phyloP scores from a whole-genome alignment of 352 stramenopile genomes.

The Phytophthora sansomeana region DNA sequence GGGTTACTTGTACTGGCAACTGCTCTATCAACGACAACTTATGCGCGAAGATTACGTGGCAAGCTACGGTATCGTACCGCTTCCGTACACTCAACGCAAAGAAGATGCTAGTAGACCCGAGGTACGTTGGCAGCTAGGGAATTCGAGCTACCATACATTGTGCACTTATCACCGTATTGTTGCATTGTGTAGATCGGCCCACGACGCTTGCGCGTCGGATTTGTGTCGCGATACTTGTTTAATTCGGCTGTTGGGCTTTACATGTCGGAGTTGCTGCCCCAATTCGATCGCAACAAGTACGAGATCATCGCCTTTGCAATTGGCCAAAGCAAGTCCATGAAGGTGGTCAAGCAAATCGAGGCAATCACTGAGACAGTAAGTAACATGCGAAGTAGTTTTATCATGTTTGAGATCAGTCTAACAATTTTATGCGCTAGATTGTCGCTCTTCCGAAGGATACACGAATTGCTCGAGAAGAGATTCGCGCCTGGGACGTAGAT shows the following conservation, averaged over 20 bases:
- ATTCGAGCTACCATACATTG: not conserved
- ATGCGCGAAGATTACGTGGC: constrained; percentile 51
- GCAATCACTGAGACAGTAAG: constrained; percentile 58
- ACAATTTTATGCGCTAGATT: constrained; percentile 39
- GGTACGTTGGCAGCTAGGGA: constrained; percentile 8
- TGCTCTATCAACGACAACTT: constrained; percentile 48
- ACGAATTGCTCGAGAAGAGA: constrained; percentile 50
- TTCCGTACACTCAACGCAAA: constrained; percentile 34
- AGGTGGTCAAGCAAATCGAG: constrained; percentile 46
- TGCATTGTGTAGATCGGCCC: constrained; percentile 31
- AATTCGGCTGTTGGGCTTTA: constrained; percentile 59
- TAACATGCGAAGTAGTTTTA: not conserved
- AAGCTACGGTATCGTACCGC: constrained; percentile 59
- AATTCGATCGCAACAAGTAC: constrained; percentile 67
- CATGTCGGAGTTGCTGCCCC: constrained; percentile 69
- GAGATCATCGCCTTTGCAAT: constrained; percentile 77
- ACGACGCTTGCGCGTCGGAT: constrained; percentile 63
- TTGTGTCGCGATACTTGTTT: constrained; percentile 72
- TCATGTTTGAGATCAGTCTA: not conserved
- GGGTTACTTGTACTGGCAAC: constrained; percentile 57
- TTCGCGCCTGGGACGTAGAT: constrained; percentile 60
- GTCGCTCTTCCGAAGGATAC: constrained; percentile 63
- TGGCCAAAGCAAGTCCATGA: constrained; percentile 66
- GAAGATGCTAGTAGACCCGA: constrained; percentile 24
- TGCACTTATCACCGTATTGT: not conserved